Evolutionary conservation across 2,329 filamentous ascomycete genomes (phyloP), one percentile per base, ranked within the genome.

Genomic region (Cercospora sp.): DNA sequence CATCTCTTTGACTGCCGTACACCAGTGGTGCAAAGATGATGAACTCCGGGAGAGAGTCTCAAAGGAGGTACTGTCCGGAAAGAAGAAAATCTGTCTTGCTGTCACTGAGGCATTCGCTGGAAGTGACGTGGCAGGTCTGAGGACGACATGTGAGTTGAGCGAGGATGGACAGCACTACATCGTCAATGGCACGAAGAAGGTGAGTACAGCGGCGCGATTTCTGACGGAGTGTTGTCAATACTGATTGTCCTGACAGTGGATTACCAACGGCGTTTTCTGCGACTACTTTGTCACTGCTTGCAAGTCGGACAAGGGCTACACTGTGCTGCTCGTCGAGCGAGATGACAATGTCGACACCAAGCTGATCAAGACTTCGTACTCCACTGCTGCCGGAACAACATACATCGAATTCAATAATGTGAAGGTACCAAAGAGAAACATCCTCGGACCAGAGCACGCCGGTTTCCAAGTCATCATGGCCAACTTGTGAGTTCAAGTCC

Each of bases 61-160:
- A 36, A 84, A 88, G 40, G 91, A 95, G 74, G 89, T 92, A 57
- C 86, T 96, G 72, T 87, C 86, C 57, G 92, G 92, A 68, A 88
- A 89, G 84, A 95, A 95, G 87, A 94, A 94, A 84, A 92, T 95
- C 77, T 94, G 90, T 76, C 84, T 97, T 3, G 92, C 92, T 63
- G 93, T 96, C 76, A 95, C 92, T 1, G 93, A 97, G 80, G 92
- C 93, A 0, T 95, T 96, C 80, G 92, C 92, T 16, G 92, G 92
- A 13, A 90, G 87, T 42, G 93, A 96, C 78, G 92, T 96, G 4
- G 91, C 92, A 13, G 89, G 91, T 16, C 83, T 96, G 42, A 85
- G 90, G 69, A 95, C 92, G 0, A 95, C 91, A 0, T 92, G 91
- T 1, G 85, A 85, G 73, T 92, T 93, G 82, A 92, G 90, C 0